Evolutionary conservation across 2,329 filamentous ascomycete genomes (phyloP).

Genomic region (Penicillium brasilianum): DNA sequence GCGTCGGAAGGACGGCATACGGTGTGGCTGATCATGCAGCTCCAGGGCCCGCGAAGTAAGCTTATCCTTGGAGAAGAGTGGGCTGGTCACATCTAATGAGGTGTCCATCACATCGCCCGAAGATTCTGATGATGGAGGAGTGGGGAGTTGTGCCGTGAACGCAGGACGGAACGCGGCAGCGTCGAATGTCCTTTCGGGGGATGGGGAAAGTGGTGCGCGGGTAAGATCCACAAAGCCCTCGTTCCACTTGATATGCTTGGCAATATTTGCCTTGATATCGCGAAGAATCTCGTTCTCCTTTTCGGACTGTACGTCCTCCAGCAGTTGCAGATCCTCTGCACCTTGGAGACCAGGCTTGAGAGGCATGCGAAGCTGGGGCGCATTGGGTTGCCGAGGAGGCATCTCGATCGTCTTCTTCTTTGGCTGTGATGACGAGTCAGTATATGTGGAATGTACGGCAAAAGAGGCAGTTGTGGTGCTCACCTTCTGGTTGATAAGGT

Average conservation of each 20-base stretch:
- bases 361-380: conserved; percentile 70
- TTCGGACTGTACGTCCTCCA: conserved; percentile 78
- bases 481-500: conserved; percentile 93
- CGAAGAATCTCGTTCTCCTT: conserved; percentile 79
- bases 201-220: conserved; percentile 79
- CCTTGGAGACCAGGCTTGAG: conserved; percentile 72
- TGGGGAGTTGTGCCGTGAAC: conserved; percentile 68
- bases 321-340: conserved; percentile 77
- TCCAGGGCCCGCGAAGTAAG: conserved; percentile 50
- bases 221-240: conserved; percentile 87
- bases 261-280: conserved; percentile 84
- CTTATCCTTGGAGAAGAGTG: conserved; percentile 43
- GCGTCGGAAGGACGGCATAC: conserved; percentile 74
- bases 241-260: conserved; percentile 92
- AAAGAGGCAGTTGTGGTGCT: conserved; percentile 35
- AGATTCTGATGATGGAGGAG: conserved; percentile 55
- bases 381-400: conserved; percentile 65
- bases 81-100: conserved; percentile 41
- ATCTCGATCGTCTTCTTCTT: conserved; percentile 71
- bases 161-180: conserved; percentile 68
- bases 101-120: conserved; percentile 51
- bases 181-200: conserved; percentile 67
- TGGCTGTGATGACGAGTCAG: conserved; percentile 59
- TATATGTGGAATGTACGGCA: conserved; percentile 42
- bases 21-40: conserved; percentile 49